Percentiles rank a stretch among this genome's conserved stretches.
Evolutionary conservation across 202 grass and related monocot species (phyloP).

Genomic region (Zoysia matrella): DNA sequence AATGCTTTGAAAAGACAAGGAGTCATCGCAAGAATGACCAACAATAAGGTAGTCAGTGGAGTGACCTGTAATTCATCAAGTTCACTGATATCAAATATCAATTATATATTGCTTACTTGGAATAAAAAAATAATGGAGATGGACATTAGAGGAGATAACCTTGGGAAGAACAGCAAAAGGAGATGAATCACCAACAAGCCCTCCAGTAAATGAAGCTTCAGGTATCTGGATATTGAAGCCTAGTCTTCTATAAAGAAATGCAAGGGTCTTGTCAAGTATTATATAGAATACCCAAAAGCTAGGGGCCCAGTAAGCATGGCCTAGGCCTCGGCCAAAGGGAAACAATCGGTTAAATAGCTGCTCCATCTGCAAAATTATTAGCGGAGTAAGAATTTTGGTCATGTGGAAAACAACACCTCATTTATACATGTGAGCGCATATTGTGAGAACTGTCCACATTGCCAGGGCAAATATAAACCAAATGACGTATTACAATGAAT

Average conservation of each 20-base stretch:
- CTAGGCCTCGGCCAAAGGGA: slow-evolving; percentile 94
- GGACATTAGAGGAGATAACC: slow-evolving; percentile 33
- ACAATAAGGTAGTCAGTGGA: slow-evolving; percentile 77
- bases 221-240: slow-evolving; percentile 73
- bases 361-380: slow-evolving; percentile 69
- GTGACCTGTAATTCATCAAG: slow-evolving; percentile 68
- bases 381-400: slow-evolving; percentile 26
- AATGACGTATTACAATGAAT: slow-evolving; percentile 2
- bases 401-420: not conserved
- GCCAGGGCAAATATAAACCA: not conserved
- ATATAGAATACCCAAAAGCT: slow-evolving; percentile 99
- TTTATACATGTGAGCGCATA: not conserved
- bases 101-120: slow-evolving; percentile 1
- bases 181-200: slow-evolving; percentile 81
- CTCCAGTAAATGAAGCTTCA: slow-evolving; percentile 88
- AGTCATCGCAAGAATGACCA: slow-evolving; percentile 80
- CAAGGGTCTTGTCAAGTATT: slow-evolving; percentile 82
- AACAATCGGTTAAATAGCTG: slow-evolving; percentile 78
- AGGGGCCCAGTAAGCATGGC: slow-evolving; percentile 95
- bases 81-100: slow-evolving; percentile 41
- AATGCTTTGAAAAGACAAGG: slow-evolving; percentile 86
- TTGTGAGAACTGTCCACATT: not conserved
- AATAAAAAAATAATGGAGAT: not conserved
- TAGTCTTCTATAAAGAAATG: slow-evolving; percentile 72
- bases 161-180: slow-evolving; percentile 89